Evolutionary conservation across 768 basidiomycete genomes (phyloP).

Genomic region (Suillus variegatus): DNA sequence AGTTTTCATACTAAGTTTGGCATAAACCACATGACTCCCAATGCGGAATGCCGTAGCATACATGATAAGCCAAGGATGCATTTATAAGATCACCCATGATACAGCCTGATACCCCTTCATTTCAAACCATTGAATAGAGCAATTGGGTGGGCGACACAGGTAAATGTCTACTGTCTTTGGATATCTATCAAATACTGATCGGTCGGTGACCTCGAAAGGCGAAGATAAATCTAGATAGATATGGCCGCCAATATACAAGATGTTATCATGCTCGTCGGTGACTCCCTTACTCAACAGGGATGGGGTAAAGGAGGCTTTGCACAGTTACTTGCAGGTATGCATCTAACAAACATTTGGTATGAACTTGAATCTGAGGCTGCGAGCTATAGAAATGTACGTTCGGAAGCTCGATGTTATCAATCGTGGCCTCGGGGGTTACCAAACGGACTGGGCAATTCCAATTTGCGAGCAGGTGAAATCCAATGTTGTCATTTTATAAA

Average conservation of each 20-base stretch:
- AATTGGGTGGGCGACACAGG: not conserved
- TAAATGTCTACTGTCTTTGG: not conserved
- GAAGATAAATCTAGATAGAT: not conserved
- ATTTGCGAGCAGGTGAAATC: conserved; percentile 67
- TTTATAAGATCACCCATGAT: not conserved
- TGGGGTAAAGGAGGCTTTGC: conserved; percentile 68
- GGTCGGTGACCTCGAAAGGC: not conserved
- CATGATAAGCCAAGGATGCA: conserved; percentile 6
- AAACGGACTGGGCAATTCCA: conserved; percentile 82
- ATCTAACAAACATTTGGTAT: not conserved
- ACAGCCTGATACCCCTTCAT: not conserved
- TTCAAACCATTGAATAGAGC: not conserved
- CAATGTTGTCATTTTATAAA: too few relatives aligned
- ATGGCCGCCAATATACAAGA: conserved; percentile 68
- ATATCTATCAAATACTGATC: not conserved
- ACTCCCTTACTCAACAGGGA: conserved; percentile 75
- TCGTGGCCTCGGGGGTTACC: conserved; percentile 83
- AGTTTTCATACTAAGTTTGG: not conserved
- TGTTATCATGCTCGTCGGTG: conserved; percentile 74
- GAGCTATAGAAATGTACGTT: conserved; percentile 63
- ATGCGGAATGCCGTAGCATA: conserved; percentile 4
- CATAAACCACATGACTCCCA: conserved; percentile 4
- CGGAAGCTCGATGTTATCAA: conserved; percentile 87
- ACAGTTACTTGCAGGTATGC: conserved; percentile 54
- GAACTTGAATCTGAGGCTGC: conserved; percentile 1